Percentiles rank a stretch among this genome's conserved stretches.
These are phyloP conservation scores for Botrytis byssoidea DNA, from an alignment of 2,329 filamentous ascomycete genomes.

Conservation along the genomic window DNA sequence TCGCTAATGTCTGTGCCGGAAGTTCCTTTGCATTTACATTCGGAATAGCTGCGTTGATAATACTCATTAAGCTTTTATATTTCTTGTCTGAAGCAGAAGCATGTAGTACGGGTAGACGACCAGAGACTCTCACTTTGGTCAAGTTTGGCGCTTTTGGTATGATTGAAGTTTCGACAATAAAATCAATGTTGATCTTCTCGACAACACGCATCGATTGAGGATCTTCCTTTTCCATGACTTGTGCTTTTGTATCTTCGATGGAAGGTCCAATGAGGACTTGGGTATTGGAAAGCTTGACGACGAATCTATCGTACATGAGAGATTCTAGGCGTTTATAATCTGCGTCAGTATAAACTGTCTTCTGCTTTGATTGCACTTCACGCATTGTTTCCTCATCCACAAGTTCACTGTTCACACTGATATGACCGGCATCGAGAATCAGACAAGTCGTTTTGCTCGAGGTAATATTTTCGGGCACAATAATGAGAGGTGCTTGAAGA, in stretches of 20 bases:
- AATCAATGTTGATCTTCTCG: constrained; percentile 96
- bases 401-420: constrained; percentile 88
- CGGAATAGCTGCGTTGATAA: constrained; percentile 93
- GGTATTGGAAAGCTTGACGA: constrained; percentile 88
- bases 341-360: constrained; percentile 79
- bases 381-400: constrained; percentile 88
- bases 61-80: constrained; percentile 94
- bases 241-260: constrained; percentile 82
- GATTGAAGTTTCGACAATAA: constrained; percentile 93
- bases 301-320: constrained; percentile 96
- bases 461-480: constrained; percentile 90
- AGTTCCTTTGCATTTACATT: constrained; percentile 62
- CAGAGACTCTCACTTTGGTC: constrained; percentile 86
- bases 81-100: constrained; percentile 91
- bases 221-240: constrained; percentile 67
- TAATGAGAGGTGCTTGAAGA: constrained; percentile 92
- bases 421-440: constrained; percentile 94
- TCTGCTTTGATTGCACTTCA: constrained; percentile 88
- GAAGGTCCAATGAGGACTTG: constrained; percentile 94
- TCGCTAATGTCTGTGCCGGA: constrained; percentile 19
- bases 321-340: constrained; percentile 86
- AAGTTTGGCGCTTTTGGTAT: constrained; percentile 93
- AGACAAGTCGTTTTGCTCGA: constrained; percentile 78
- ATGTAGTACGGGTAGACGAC: constrained; percentile 87
- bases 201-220: constrained; percentile 81